Base-by-base conservation (phyloP, 2,329 filamentous ascomycete genomes). In the Thermothelomyces thermophilus region DNA sequence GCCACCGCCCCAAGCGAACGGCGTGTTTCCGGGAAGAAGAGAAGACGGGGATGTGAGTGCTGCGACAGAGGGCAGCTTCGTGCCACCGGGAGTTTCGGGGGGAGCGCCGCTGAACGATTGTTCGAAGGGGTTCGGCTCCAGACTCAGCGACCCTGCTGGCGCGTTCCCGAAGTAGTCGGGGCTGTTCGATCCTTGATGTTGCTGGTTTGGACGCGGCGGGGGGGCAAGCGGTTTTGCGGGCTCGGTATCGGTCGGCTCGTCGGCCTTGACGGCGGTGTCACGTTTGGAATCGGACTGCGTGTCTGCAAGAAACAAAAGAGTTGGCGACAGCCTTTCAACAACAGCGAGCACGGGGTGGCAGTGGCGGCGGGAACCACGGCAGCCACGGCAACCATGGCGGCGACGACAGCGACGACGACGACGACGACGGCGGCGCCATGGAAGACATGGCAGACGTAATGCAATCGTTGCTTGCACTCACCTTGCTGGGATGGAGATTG, bases 101-200 rank as follows among this genome's bases (percentile, higher is more conserved):
- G 75, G 79, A 20, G 75, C 71, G 48, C 72, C 72, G 54, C 79
- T 83, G 66, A 98, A 98, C 6, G 91, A 96, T 69, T 93, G 88
- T 67, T 97, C 93, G 63, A 98, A 97, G 8, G 93, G 91, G 69
- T 98, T 97, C 53, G 90, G 90, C 73, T 97, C 93, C 66, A 86
- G 79, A 61, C 80, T 84, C 65, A 90, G 69, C 46, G 75, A 77
- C 58, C 70, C 74, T 61, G 65, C 69, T 54, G 64, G 43, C 9
- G 70, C 70, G 59, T 77, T 76, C 46, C 78, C 77, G 66, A 88
- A 89, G 68, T 86, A 88, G 63, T 89, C 84, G 41, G 81, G 76
- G 8, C 79, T 79, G 60, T 82, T 76, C 19, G 41, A 51, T 16
- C 34, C 46, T 60, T 48, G 43, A 48, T 57, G 56, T 36, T 70